Evolutionary conservation across 2,329 filamentous ascomycete species (phyloP), one percentile per base, ranked within the genome.

Genomic region (Aspergillus brunneoviolaceus): DNA sequence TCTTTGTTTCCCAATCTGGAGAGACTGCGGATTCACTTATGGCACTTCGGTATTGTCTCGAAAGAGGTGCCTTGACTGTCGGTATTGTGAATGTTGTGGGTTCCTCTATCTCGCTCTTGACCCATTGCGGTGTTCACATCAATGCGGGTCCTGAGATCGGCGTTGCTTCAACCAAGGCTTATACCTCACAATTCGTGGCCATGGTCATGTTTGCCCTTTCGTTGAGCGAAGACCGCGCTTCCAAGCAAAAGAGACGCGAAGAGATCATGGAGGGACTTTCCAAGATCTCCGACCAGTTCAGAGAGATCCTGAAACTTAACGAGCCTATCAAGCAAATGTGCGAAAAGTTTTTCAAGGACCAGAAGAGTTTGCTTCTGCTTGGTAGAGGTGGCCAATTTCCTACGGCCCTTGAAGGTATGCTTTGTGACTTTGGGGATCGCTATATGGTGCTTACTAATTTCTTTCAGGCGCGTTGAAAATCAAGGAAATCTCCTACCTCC

Each of bases 171-270:
- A 99, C 95, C 79, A 99, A 99, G 85, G 95, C 95, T 45, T 99
- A 99, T 82, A 99, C 95, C 14, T 98, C 95, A 51, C 95, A 99
- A 78, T 99, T 98, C 79, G 92, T 99, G 74, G 96, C 95, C 77
- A 97, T 99, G 92, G 90, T 98, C 81, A 99, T 99, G 95, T 98
- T 99, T 73, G 95, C 95, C 6, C 84, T 99, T 65, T 97, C 93
- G 31, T 86, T 99, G 60, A 95, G 91, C 73, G 95, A 99, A 81
- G 95, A 99, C 79, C 91, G 95, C 70, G 91, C 93, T 48, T 97
- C 92, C 69, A 99, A 99, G 87, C 86, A 89, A 72, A 87, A 90
- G 82, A 87, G 94, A 74, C 90, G 95, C 33, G 88, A 95, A 79
- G 93, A 97, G 80, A 98, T 99, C 74, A 97, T 99, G 85, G 89